phyloP scores from a whole-genome alignment of 1,139 yeast genomes.

The Nakaseomyces nivariensis region DNA sequence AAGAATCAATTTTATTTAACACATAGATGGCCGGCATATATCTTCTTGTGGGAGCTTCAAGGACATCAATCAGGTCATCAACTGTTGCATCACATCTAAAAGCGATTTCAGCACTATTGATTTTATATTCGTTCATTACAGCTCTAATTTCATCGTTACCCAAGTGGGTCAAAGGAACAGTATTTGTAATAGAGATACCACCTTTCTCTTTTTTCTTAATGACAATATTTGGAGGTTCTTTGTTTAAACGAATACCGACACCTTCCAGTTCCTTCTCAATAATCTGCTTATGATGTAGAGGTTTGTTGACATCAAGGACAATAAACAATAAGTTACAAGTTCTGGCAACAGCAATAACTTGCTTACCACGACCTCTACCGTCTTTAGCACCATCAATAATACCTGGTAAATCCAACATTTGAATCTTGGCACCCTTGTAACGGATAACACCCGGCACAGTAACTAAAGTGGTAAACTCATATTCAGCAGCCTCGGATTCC shows the following conservation, averaged over 20 bases:
- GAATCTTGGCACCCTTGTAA: conserved; percentile 94
- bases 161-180: conserved; percentile 84
- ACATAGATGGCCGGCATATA: conserved; percentile 94
- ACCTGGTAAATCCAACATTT: conserved; percentile 97
- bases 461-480: conserved; percentile 93
- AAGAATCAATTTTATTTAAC: conserved; percentile 88
- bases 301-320: conserved; percentile 92
- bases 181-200: conserved; percentile 85
- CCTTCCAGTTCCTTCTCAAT: conserved; percentile 95
- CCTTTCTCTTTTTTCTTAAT: conserved; percentile 91
- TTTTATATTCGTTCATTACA: conserved; percentile 89
- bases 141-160: conserved; percentile 92
- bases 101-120: conserved; percentile 94
- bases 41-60: conserved; percentile 80
- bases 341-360: conserved; percentile 96
- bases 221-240: conserved; percentile 83
- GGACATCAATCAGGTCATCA: conserved; percentile 88
- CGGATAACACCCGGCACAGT: conserved; percentile 95
- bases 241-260: conserved; percentile 89
- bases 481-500: conserved; percentile 93
- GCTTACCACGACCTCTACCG: conserved; percentile 98
- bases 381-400: conserved; percentile 98
- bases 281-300: conserved; percentile 83
- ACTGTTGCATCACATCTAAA: conserved; percentile 96
- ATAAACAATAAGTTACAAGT: conserved; percentile 88